Conservation (phyloP, 164 flowering plant genomes). For the Berberis thunbergii region DNA sequence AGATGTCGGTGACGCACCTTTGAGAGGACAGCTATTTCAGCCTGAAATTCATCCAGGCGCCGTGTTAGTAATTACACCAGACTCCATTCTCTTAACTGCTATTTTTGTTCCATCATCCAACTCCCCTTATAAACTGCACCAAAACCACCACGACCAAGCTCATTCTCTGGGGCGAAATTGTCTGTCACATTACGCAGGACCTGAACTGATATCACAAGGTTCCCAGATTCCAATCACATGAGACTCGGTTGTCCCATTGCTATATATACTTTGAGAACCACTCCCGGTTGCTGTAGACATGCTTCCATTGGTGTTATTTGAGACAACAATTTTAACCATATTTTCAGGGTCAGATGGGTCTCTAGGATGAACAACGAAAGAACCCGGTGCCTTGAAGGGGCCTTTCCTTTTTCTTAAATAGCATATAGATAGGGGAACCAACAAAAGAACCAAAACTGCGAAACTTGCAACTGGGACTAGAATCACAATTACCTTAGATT, state of each 20-base stretch:
- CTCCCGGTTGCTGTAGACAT: slow-evolving; percentile 22
- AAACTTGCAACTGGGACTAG: slow-evolving; percentile 21
- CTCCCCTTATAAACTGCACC: slow-evolving; percentile 63
- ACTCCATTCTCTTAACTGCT: slow-evolving; percentile 87
- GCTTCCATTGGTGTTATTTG: slow-evolving; percentile 26
- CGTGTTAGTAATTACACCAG: slow-evolving; percentile 40
- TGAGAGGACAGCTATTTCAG: slow-evolving; percentile 76
- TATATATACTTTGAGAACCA: slow-evolving; percentile 27
- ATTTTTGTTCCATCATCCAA: slow-evolving; percentile 62
- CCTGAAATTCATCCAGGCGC: slow-evolving; percentile 64
- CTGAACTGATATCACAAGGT: slow-evolving; percentile 52
- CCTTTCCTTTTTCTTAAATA: slow-evolving; percentile 29
- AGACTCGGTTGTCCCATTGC: slow-evolving; percentile 25
- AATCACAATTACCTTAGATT: slow-evolving; percentile 18
- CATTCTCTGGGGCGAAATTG: slow-evolving; percentile 55
- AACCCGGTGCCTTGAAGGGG: slow-evolving; percentile 18
- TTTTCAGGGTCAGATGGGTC: slow-evolving; percentile 49
- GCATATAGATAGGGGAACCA: slow-evolving; percentile 19
- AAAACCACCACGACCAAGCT: slow-evolving; percentile 78
- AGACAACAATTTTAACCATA: slow-evolving; percentile 40
- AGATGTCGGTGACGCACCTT: slow-evolving; percentile 74
- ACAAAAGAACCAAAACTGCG: slow-evolving; percentile 17
- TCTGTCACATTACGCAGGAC: slow-evolving; percentile 59
- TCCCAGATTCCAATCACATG: slow-evolving; percentile 46
- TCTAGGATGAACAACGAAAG: slow-evolving; percentile 48